Conservation (phyloP, 345 rosid genomes). For the Brassica juncea region DNA sequence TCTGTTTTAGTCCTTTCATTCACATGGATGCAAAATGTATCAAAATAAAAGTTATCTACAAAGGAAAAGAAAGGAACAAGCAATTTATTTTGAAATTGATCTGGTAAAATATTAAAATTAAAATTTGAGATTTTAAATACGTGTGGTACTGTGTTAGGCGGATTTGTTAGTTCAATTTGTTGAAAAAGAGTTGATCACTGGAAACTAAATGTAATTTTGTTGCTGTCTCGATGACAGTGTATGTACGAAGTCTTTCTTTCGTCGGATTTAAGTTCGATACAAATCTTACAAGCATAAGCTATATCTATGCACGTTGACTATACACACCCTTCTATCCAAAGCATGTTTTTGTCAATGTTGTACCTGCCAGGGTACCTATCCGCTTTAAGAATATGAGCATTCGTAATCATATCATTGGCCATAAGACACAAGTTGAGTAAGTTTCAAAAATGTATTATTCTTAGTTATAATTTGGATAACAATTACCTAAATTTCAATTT, state of each 20-base stretch:
- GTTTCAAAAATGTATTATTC: background rate
- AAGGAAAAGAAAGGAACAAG: background rate
- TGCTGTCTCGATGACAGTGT: conserved; percentile 5
- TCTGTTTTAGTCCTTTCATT: background rate
- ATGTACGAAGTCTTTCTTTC: conserved; percentile 19
- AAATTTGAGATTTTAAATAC: background rate
- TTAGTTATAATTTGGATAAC: background rate
- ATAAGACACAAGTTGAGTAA: background rate
- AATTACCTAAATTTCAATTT: background rate
- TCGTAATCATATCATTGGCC: conserved; percentile 2
- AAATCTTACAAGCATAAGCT: conserved; percentile 5
- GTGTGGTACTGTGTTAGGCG: conserved; percentile 14
- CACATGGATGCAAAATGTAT: background rate
- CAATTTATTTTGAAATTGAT: background rate
- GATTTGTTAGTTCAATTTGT: conserved; percentile 19
- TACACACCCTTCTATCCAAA: background rate
- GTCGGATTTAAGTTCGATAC: conserved; percentile 18
- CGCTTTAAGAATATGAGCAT: background rate
- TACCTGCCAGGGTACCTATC: background rate
- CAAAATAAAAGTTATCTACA: background rate
- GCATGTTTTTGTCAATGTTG: background rate
- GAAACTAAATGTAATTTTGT: background rate
- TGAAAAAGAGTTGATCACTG: conserved; percentile 9
- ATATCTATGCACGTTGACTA: background rate
- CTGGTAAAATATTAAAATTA: background rate